These are phyloP conservation scores for Chlorella sp. DNA, from an alignment of 139 green algal genomes.

Conservation along the genomic window DNA sequence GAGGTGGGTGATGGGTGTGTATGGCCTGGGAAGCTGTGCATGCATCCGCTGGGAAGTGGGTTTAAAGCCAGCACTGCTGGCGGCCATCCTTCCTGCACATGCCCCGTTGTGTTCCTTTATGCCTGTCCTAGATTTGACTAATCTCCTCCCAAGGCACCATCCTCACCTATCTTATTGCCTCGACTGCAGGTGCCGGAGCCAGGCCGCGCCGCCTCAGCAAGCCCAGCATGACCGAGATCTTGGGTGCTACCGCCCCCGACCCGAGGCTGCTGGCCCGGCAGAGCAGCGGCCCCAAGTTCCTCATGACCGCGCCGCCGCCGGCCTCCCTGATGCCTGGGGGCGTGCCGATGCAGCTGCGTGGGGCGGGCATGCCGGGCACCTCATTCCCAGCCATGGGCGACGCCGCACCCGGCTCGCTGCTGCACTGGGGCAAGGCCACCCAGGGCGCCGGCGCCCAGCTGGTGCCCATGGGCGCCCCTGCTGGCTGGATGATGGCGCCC, in stretches of 20 bases:
- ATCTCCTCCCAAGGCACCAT: not conserved
- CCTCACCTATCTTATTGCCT: not conserved
- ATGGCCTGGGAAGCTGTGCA: not conserved
- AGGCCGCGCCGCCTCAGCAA: conserved; percentile 11
- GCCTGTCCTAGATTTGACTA: not conserved
- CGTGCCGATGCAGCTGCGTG: not conserved
- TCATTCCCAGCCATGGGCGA: not conserved
- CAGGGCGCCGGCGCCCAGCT: not conserved
- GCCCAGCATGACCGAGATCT: conserved; percentile 21
- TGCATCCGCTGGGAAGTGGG: too few relatives aligned
- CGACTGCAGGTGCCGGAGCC: not conserved
- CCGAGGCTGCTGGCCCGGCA: not conserved
- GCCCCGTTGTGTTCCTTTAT: not conserved
- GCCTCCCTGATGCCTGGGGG: not conserved
- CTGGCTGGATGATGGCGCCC: not conserved
- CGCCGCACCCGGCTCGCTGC: not conserved
- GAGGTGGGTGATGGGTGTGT: not conserved
- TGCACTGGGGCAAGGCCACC: not conserved
- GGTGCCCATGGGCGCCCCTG: not conserved
- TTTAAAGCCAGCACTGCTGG: too few relatives aligned
- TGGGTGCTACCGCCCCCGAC: not conserved
- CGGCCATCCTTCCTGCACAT: not conserved
- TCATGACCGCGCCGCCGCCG: not conserved
- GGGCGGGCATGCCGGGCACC: not conserved
- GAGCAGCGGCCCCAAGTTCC: not conserved